Conservation (phyloP, 352 stramenopile species). For the Aphanomyces euteiches region DNA sequence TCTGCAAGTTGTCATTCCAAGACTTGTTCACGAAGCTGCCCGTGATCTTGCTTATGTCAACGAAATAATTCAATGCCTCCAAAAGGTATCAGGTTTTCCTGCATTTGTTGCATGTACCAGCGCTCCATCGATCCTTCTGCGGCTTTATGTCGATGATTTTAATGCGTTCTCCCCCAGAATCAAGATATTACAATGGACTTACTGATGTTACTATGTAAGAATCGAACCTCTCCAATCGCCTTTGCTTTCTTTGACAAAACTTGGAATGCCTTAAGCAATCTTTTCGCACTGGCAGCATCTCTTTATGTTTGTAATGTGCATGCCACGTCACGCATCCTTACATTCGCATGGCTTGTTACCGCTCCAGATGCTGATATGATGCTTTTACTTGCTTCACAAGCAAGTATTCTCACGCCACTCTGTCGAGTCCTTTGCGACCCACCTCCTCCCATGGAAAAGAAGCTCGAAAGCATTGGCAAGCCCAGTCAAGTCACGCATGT, state of each 20-base stretch:
- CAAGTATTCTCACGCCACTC: neutral
- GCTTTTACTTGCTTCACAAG: neutral
- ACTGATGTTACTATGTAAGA: neutral
- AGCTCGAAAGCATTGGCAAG: neutral
- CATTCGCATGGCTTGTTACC: neutral
- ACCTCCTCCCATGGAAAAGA: neutral
- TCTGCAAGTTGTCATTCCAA: neutral
- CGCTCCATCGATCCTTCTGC: slow-evolving; percentile 11
- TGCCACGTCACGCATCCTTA: slow-evolving; percentile 10
- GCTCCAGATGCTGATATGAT: neutral
- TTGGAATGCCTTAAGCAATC: neutral
- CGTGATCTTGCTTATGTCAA: slow-evolving; percentile 21
- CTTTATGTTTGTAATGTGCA: slow-evolving; percentile 2
- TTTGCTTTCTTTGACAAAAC: slow-evolving; percentile 12
- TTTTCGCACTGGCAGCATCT: neutral
- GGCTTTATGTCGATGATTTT: slow-evolving; percentile 9
- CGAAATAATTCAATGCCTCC: slow-evolving; percentile 52
- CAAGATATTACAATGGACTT: slow-evolving; percentile 13
- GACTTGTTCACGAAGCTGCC: neutral
- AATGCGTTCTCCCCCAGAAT: neutral
- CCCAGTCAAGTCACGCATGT: neutral
- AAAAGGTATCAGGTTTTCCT: slow-evolving; percentile 54
- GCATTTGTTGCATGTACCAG: slow-evolving; percentile 6
- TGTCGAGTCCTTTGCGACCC: neutral
- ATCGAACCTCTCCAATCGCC: neutral